Evolutionary conservation across 2,329 filamentous ascomycete genomes (phyloP).

Genomic region (Cordyceps sp.): DNA sequence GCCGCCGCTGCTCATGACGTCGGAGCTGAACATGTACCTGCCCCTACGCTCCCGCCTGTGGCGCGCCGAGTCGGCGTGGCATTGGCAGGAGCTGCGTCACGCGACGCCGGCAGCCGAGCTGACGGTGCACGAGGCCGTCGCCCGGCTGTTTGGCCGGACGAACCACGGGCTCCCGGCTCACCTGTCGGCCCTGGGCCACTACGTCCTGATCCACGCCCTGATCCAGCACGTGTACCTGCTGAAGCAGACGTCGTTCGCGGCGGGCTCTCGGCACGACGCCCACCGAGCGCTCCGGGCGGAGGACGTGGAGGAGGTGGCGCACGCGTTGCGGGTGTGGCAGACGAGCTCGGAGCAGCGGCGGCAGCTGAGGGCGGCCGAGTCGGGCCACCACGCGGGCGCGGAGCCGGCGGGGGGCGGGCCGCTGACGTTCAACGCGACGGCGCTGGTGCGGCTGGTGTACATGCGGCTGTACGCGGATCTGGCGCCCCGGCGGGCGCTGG

Average conservation of each 20-base stretch:
- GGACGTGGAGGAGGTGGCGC: conserved; percentile 38
- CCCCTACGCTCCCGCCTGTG: conserved; percentile 39
- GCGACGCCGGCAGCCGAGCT: conserved; percentile 32
- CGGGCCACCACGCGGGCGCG: conserved; percentile 25
- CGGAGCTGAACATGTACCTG: conserved; percentile 37
- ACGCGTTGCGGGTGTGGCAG: conserved; percentile 41
- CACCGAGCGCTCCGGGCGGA: conserved; percentile 33
- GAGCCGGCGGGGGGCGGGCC: conserved; percentile 40
- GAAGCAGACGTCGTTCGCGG: conserved; percentile 41
- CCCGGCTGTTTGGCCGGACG: conserved; percentile 33
- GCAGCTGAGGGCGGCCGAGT: conserved; percentile 31
- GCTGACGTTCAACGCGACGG: conserved; percentile 50
- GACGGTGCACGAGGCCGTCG: conserved; percentile 39
- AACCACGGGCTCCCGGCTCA: conserved; percentile 29
- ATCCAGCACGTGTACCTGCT: conserved; percentile 57
- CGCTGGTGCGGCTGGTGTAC: conserved; percentile 41
- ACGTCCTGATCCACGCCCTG: conserved; percentile 54
- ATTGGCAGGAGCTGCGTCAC: conserved; percentile 42
- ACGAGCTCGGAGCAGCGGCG: conserved; percentile 39
- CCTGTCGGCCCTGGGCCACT: conserved; percentile 47
- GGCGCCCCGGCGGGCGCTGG: conserved; percentile 42
- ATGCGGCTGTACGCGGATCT: conserved; percentile 52
- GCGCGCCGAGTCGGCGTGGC: conserved; percentile 39
- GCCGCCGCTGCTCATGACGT: conserved; percentile 39
- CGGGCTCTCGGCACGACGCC: conserved; percentile 29